Evolutionary conservation across 495 filamentous ascomycete genomes (phyloP).

Genomic region (Xylaria cubensis): DNA sequence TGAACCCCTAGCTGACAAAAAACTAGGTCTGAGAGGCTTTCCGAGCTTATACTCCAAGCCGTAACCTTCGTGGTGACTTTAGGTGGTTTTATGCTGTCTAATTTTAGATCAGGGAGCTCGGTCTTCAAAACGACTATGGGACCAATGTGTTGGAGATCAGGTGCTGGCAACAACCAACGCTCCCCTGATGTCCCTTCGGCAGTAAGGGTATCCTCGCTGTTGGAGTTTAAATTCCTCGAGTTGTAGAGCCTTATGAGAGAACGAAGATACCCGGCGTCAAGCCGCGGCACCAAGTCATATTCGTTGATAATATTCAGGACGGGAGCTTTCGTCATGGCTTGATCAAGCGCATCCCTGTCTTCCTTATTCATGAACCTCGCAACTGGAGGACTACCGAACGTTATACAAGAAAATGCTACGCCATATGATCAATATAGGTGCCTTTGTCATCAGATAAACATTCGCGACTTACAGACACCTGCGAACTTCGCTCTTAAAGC

Average conservation of each 20-base stretch:
- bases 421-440: not conserved
- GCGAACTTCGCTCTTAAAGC: not conserved
- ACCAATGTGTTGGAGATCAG: slow-evolving; percentile 4
- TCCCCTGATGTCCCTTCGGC: not conserved
- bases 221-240: not conserved
- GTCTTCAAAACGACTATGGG: slow-evolving; percentile 12
- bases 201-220: not conserved
- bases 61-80: not conserved
- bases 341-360: not conserved
- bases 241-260: not conserved
- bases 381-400: not conserved
- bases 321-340: not conserved
- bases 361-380: not conserved
- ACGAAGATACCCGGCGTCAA: slow-evolving; percentile 3
- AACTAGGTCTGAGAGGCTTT: not conserved
- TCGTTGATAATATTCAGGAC: slow-evolving; percentile 2
- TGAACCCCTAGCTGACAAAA: not conserved
- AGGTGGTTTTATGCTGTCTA: not conserved
- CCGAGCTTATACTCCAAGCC: not conserved
- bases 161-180: not conserved
- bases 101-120: not conserved
- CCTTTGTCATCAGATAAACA: not conserved
- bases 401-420: slow-evolving; percentile 1
- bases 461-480: not conserved
- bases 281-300: slow-evolving; percentile 1